These are phyloP conservation scores for Rhodomyrtus tomentosa DNA, from an alignment of 345 rosid genomes.

Conservation along the genomic window DNA sequence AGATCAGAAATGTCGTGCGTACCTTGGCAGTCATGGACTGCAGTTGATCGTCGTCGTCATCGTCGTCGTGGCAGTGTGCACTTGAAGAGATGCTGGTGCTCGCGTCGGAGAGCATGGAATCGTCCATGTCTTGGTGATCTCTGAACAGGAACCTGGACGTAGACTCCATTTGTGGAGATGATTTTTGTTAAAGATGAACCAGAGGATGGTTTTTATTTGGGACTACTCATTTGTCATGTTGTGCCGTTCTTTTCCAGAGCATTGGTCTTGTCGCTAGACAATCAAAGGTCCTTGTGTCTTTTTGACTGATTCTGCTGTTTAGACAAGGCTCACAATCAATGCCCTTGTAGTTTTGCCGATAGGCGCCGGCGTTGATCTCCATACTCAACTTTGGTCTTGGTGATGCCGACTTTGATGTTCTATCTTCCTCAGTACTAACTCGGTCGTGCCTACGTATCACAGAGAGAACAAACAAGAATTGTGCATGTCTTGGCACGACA, in stretches of 20 bases:
- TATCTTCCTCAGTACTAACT: neutral
- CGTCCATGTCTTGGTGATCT: constrained; percentile 26
- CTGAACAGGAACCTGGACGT: constrained; percentile 36
- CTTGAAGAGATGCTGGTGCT: constrained; percentile 22
- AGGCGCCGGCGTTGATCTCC: neutral
- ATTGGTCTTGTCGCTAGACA: neutral
- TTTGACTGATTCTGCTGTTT: neutral
- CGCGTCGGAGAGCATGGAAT: constrained; percentile 9
- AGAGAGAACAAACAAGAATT: neutral
- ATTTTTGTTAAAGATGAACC: neutral
- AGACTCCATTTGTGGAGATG: constrained; percentile 17
- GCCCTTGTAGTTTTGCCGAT: neutral
- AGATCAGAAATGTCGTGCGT: neutral
- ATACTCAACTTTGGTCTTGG: neutral
- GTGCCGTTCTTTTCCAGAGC: neutral
- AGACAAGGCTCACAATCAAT: neutral
- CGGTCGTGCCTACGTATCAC: neutral
- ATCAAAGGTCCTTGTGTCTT: neutral
- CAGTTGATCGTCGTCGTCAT: constrained; percentile 22
- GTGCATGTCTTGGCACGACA: neutral
- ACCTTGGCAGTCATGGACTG: constrained; percentile 53
- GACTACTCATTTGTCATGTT: neutral
- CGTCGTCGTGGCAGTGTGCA: neutral
- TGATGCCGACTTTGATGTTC: neutral
- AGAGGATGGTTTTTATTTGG: neutral